A percentile compares a stretch with the other conserved stretches of the same genome.
Conservation (phyloP, 2,329 filamentous ascomycete genomes). For the Thelonectria blattea region DNA sequence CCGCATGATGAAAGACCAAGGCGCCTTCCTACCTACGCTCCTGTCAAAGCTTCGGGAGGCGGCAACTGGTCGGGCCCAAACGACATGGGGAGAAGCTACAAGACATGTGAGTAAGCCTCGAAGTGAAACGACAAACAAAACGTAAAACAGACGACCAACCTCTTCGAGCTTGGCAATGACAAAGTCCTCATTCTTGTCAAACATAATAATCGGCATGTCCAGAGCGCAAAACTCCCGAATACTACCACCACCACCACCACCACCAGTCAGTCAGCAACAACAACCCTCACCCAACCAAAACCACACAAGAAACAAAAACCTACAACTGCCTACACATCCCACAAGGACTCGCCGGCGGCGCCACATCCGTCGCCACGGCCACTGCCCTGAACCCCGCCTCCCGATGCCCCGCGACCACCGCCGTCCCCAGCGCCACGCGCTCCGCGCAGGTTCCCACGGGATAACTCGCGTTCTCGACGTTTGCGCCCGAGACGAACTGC, state of each 20-base stretch:
- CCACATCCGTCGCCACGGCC: constrained; percentile 83
- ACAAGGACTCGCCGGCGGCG: constrained; percentile 76
- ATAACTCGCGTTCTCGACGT: constrained; percentile 92
- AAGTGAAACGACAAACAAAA: background rate
- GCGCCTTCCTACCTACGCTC: no score
- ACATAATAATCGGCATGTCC: constrained; percentile 87
- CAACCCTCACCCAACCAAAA: background rate
- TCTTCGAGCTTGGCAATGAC: constrained; percentile 73
- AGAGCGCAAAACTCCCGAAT: constrained; percentile 77
- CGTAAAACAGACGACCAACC: constrained; percentile 47
- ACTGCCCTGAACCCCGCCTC: constrained; percentile 70
- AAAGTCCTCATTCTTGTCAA: constrained; percentile 79
- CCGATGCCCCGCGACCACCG: constrained; percentile 66
- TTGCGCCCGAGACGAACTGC: constrained; percentile 66
- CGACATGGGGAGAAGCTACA: constrained; percentile 69
- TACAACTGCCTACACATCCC: constrained; percentile 96
- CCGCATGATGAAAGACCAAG: no score
- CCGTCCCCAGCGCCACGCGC: constrained; percentile 83
- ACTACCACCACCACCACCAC: no score
- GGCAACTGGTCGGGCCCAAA: constrained; percentile 69
- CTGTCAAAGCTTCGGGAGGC: constrained; percentile 37
- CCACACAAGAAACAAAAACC: constrained; percentile 41
- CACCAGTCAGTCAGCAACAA: background rate
- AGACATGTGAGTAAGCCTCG: constrained; percentile 23
- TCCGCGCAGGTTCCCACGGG: constrained; percentile 97